phyloP scores from a whole-genome alignment of 257 asterid species.

The Plantago major region DNA sequence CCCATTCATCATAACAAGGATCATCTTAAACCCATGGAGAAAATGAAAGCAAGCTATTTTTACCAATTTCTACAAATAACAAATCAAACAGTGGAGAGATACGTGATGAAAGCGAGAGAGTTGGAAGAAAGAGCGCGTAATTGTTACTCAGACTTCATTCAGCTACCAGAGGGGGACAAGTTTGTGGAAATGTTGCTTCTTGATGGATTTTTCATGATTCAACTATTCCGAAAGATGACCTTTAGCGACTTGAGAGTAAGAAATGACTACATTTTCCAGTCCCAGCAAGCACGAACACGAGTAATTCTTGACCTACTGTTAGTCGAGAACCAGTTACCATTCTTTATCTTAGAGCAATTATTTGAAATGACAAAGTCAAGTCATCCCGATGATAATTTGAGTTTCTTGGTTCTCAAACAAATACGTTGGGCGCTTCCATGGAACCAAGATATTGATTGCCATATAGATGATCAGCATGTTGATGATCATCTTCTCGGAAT shows the following conservation, averaged over 20 bases:
- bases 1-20: neutral
- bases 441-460: neutral
- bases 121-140: neutral
- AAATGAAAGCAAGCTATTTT: neutral
- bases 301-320: slow-evolving; percentile 28
- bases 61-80: neutral
- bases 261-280: slow-evolving; percentile 20
- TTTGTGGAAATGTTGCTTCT: slow-evolving; percentile 36
- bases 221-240: slow-evolving; percentile 23
- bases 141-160: neutral
- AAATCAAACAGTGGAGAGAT: neutral
- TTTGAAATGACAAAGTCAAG: slow-evolving; percentile 23
- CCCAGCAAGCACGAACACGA: slow-evolving; percentile 12
- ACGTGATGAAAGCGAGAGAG: neutral
- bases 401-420: too few species aligned
- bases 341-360: slow-evolving; percentile 29
- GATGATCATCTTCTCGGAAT: too few species aligned
- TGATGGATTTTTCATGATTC: slow-evolving; percentile 36
- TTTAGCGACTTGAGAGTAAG: slow-evolving; percentile 8
- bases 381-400: slow-evolving; percentile 8
- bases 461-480: too few species aligned
- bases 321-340: slow-evolving; percentile 45
- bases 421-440: neutral
- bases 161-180: neutral
- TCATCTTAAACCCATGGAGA: neutral